These are phyloP conservation scores for Alternaria arborescens DNA, from an alignment of 2,329 filamentous ascomycete genomes.

Conservation along the genomic window DNA sequence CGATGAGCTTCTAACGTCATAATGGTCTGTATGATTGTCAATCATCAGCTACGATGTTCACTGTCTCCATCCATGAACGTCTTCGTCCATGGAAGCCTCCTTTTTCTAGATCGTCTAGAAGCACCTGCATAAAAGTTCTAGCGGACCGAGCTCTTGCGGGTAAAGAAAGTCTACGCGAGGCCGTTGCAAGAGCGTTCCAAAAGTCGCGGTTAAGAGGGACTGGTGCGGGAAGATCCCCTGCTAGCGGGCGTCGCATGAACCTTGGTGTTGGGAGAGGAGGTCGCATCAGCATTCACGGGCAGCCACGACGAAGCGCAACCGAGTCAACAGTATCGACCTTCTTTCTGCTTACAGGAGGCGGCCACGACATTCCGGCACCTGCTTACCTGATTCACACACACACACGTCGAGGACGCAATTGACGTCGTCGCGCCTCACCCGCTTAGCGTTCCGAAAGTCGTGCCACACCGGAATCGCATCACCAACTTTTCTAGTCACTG, in stretches of 20 bases:
- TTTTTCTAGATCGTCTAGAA: background rate
- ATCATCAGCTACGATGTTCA: background rate
- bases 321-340: constrained; percentile 3
- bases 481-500: constrained; percentile 16
- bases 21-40: background rate
- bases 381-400: background rate
- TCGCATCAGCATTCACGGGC: constrained; percentile 10
- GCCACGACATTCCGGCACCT: background rate
- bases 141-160: background rate
- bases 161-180: constrained; percentile 8
- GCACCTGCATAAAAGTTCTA: background rate
- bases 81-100: background rate
- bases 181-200: constrained; percentile 25
- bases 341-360: constrained; percentile 8
- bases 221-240: constrained; percentile 20
- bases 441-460: constrained; percentile 23
- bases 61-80: too few relatives aligned
- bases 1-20: constrained; percentile 13
- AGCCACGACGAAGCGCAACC: background rate
- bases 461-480: constrained; percentile 35
- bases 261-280: constrained; percentile 20
- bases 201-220: constrained; percentile 8
- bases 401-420: background rate
- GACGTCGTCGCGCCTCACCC: constrained; percentile 6
- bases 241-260: constrained; percentile 19